Percentiles rank a stretch among this genome's conserved stretches.
Evolutionary conservation across 306 rosid genomes (phyloP).

Genomic region (Arachis stenosperma): DNA sequence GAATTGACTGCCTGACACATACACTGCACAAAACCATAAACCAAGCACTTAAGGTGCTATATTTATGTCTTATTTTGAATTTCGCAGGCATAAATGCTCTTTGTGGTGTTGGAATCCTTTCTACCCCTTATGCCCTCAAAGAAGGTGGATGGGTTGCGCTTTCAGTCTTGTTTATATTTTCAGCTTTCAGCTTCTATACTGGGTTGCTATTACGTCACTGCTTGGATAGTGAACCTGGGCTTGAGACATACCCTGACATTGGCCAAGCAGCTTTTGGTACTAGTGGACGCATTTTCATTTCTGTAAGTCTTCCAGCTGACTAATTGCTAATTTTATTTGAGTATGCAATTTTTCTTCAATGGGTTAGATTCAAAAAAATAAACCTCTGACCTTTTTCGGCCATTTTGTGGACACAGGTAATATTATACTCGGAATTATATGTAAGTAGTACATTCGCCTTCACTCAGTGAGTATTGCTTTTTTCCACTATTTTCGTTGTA

Average conservation of each 20-base stretch:
- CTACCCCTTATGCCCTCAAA: constrained; percentile 74
- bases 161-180: constrained; percentile 59
- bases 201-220: constrained; percentile 85
- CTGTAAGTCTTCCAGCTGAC: constrained; percentile 48
- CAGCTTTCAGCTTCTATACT: constrained; percentile 78
- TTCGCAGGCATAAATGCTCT: constrained; percentile 88
- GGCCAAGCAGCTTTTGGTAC: constrained; percentile 95
- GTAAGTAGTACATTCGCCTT: constrained; percentile 73
- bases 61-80: constrained; percentile 30
- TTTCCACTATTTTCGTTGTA: not conserved
- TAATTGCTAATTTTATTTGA: not conserved
- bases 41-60: not conserved
- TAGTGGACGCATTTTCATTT: constrained; percentile 68
- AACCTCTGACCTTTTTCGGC: constrained; percentile 1
- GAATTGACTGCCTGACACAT: not conserved
- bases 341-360: not conserved
- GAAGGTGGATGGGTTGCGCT: constrained; percentile 95
- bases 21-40: not conserved
- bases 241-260: constrained; percentile 93
- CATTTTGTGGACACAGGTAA: constrained; percentile 62
- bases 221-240: constrained; percentile 84
- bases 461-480: constrained; percentile 15
- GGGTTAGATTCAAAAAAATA: not conserved
- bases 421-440: constrained; percentile 85
- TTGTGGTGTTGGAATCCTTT: constrained; percentile 93